phyloP scores from a whole-genome alignment of 2,329 filamentous ascomycete genomes.

The Corniculantispora saksenae region DNA sequence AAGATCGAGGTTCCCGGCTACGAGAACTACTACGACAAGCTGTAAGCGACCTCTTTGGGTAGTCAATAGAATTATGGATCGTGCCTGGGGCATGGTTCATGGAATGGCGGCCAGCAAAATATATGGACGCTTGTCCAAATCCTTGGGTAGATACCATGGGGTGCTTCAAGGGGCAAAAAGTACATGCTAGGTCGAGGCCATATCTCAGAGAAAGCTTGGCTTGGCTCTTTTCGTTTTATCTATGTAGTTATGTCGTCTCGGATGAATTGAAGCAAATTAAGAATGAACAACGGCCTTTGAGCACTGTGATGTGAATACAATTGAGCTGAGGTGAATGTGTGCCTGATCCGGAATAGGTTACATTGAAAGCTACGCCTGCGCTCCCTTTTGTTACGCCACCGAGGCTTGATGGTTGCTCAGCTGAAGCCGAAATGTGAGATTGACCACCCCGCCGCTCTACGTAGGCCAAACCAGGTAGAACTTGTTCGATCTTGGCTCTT shows the following conservation, averaged over 20 bases:
- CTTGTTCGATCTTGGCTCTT: no score
- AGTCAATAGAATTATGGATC: slow-evolving; percentile 47
- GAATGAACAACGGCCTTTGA: slow-evolving; percentile 26
- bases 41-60: slow-evolving; percentile 64
- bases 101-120: slow-evolving; percentile 41
- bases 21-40: slow-evolving; percentile 99
- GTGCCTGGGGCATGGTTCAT: slow-evolving; percentile 45
- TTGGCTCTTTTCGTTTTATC: slow-evolving; percentile 37
- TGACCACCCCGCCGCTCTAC: no score
- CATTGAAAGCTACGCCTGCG: no score
- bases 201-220: slow-evolving; percentile 37
- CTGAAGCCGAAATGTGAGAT: no score
- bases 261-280: slow-evolving; percentile 42
- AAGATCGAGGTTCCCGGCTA: slow-evolving; percentile 91
- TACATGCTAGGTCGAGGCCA: slow-evolving; percentile 40
- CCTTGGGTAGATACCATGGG: slow-evolving; percentile 28
- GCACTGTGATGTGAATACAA: no score
- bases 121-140: slow-evolving; percentile 31
- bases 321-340: no score
- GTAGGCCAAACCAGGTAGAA: no score
- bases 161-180: slow-evolving; percentile 30
- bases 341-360: no score
- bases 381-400: no score
- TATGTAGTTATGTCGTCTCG: slow-evolving; percentile 46
- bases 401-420: no score